Conservation (phyloP, 1,284 basidiomycete genomes). For the Pterula multifida region DNA sequence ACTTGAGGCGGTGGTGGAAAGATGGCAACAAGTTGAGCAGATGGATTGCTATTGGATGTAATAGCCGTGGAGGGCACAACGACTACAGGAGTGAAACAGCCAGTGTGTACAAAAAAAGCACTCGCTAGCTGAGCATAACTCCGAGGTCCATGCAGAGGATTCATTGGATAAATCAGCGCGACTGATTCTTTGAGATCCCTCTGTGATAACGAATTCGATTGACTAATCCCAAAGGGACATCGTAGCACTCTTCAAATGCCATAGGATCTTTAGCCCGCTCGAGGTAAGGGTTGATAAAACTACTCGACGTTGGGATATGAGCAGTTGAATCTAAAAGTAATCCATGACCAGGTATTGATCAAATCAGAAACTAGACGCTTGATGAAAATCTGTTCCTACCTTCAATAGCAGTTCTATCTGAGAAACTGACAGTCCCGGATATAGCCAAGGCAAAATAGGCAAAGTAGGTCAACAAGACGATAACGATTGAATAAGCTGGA, state of each 20-base stretch:
- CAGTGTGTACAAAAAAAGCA: too few relatives aligned
- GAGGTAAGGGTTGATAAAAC: conserved; percentile 32
- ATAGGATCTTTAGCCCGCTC: conserved; percentile 27
- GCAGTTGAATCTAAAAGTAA: conserved; percentile 36
- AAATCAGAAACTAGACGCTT: background rate
- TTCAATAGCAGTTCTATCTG: conserved; percentile 51
- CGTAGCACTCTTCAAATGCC: conserved; percentile 55
- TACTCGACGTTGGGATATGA: conserved; percentile 27
- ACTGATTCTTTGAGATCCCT: too few relatives aligned
- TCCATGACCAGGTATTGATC: background rate
- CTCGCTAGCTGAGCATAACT: too few relatives aligned
- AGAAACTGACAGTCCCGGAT: conserved; percentile 58
- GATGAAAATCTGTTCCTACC: conserved; percentile 26
- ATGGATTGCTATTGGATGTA: too few relatives aligned
- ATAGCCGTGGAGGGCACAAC: too few relatives aligned
- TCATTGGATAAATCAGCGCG: too few relatives aligned
- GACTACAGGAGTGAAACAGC: too few relatives aligned
- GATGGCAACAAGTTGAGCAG: too few relatives aligned
- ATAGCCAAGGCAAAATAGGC: conserved; percentile 69
- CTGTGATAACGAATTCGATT: conserved; percentile 65
- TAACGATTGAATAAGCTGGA: conserved; percentile 69
- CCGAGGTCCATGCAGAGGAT: too few relatives aligned
- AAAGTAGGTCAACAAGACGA: conserved; percentile 69
- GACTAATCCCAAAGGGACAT: conserved; percentile 73
- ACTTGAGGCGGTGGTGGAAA: too few relatives aligned